Evolutionary conservation across 176 grass and related monocot species (phyloP).

Genomic region (Oryza australiensis): DNA sequence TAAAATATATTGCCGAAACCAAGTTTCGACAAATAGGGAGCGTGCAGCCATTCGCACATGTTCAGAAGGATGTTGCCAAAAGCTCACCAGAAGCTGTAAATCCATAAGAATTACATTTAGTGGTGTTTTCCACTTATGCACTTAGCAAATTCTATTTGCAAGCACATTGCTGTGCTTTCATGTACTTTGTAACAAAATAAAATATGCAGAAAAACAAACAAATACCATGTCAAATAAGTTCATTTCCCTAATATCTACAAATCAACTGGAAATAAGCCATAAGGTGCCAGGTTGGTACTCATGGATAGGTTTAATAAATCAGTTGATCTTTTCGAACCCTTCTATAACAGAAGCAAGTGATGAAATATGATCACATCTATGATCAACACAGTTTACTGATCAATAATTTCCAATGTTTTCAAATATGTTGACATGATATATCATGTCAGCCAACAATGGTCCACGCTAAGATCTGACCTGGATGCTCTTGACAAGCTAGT

Average conservation of each 20-base stretch:
- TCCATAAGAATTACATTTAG: no score
- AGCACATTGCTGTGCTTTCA: no score
- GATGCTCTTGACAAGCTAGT: neutral
- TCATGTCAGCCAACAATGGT: neutral
- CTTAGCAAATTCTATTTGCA: no score
- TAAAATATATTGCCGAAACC: no score
- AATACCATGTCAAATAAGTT: no score
- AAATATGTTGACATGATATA: neutral
- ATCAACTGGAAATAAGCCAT: neutral
- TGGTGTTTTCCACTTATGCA: no score
- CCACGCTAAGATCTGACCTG: neutral
- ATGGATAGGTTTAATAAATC: conserved; percentile 2
- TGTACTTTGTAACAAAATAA: no score
- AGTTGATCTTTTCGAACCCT: neutral
- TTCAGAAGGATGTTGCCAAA: no score
- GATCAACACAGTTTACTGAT: neutral
- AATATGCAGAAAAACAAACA: no score
- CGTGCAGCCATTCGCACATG: no score
- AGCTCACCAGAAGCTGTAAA: no score
- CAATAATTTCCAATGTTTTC: neutral
- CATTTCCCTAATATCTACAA: neutral
- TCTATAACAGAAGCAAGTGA: neutral
- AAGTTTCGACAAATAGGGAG: no score
- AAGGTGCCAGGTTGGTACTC: neutral
- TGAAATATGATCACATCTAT: neutral